Conservation (phyloP, 768 basidiomycete species). For the Leucosporidium creatinivorum region DNA sequence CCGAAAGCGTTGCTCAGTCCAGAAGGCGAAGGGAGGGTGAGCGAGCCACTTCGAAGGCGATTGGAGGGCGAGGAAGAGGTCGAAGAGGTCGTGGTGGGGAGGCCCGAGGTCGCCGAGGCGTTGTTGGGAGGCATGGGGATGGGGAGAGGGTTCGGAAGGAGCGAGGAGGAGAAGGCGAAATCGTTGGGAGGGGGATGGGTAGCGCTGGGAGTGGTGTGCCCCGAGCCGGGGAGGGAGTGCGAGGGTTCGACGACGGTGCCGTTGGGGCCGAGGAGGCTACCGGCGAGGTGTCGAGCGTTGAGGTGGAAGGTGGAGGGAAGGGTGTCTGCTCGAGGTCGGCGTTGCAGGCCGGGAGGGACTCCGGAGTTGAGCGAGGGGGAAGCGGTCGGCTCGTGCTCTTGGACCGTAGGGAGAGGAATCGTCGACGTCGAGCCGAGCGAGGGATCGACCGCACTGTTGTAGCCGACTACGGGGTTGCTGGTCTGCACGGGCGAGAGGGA, state of each 20-base stretch:
- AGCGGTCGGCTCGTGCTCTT: not conserved
- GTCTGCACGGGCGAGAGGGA: not conserved
- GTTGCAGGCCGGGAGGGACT: slow-evolving; percentile 40
- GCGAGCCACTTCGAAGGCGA: slow-evolving; percentile 82
- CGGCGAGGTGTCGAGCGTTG: slow-evolving; percentile 57
- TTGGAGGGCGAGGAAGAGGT: slow-evolving; percentile 42
- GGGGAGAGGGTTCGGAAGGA: no score
- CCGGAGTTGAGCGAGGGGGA: not conserved
- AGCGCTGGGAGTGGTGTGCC: slow-evolving; percentile 53
- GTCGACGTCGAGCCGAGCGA: slow-evolving; percentile 47
- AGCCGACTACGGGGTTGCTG: slow-evolving; percentile 47
- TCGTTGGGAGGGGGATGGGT: slow-evolving; percentile 51
- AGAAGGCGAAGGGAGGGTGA: slow-evolving; percentile 66
- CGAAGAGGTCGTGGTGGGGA: slow-evolving; percentile 44
- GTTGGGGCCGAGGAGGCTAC: slow-evolving; percentile 48
- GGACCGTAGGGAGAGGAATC: slow-evolving; percentile 1
- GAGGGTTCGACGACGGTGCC: slow-evolving; percentile 53
- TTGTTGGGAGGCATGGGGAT: no score
- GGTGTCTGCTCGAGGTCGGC: slow-evolving; percentile 70
- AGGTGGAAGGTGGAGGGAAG: slow-evolving; percentile 68
- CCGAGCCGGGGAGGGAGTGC: slow-evolving; percentile 57
- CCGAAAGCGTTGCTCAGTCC: slow-evolving; percentile 73
- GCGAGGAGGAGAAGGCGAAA: slow-evolving; percentile 49
- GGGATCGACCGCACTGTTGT: slow-evolving; percentile 30
- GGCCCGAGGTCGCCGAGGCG: slow-evolving; percentile 43